Conservation (phyloP, 768 basidiomycete species). For the Amanita thiersii region DNA sequence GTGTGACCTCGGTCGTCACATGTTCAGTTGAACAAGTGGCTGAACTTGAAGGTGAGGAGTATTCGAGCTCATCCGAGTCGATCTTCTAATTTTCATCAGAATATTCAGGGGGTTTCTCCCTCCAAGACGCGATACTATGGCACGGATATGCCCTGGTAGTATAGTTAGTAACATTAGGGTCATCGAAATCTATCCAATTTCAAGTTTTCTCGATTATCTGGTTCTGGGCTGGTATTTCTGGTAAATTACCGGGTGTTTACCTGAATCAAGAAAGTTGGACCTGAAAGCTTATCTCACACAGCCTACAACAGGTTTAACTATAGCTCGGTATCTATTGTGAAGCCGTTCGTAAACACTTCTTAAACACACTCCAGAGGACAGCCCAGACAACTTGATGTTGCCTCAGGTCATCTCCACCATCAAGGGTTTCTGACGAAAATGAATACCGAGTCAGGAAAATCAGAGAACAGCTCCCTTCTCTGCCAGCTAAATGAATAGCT, state of each 20-base stretch:
- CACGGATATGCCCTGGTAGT: too few species aligned
- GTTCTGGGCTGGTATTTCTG: too few species aligned
- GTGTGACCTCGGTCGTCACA: too few species aligned
- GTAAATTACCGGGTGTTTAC: conserved; percentile 83
- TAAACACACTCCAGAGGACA: conserved; percentile 89
- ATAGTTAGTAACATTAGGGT: too few species aligned
- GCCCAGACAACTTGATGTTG: conserved; percentile 72
- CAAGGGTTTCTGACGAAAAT: conserved; percentile 81
- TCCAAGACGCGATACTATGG: too few species aligned
- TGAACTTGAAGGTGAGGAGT: too few species aligned
- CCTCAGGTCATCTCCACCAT: conserved; percentile 72
- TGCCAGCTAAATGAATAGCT: conserved; percentile 90
- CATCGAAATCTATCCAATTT: too few species aligned
- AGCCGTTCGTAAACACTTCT: conserved; percentile 81
- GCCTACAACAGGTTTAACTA: conserved; percentile 92
- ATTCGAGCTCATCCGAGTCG: too few species aligned
- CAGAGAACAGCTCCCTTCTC: conserved; percentile 94
- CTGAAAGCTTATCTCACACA: conserved; percentile 97
- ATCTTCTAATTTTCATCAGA: too few species aligned
- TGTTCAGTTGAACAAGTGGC: too few species aligned
- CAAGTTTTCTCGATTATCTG: too few species aligned
- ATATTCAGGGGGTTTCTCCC: too few species aligned
- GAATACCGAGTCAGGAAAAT: conserved; percentile 89
- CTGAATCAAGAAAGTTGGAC: conserved; percentile 94
- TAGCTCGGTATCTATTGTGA: conserved; percentile 97